These are phyloP conservation scores for Conticribra weissflogii DNA, from an alignment of 108 stramenopile genomes.

Conservation along the genomic window DNA sequence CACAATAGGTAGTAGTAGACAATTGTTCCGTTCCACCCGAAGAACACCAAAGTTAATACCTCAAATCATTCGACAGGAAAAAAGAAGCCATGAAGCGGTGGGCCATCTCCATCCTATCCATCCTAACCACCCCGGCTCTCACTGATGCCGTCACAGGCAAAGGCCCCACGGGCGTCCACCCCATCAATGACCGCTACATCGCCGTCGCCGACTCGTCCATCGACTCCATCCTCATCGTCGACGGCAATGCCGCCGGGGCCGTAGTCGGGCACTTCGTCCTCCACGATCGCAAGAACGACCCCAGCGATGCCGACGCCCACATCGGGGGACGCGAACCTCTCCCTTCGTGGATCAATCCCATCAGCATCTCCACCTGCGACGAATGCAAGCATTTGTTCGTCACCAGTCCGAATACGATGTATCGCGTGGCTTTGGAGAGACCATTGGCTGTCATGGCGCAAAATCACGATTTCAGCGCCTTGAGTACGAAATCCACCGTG, in stretches of 20 bases:
- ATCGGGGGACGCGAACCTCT: conserved; percentile 1
- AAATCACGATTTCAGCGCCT: conserved; percentile 28
- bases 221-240: conserved; percentile 47
- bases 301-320: conserved; percentile 20
- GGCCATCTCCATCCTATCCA: conserved; percentile 25
- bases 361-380: conserved; percentile 36
- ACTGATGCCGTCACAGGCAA: conserved; percentile 17
- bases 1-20: too few species aligned
- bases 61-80: too few species aligned
- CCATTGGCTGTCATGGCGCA: conserved; percentile 39
- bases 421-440: conserved; percentile 23
- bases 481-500: conserved; percentile 26
- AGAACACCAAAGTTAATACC: too few species aligned
- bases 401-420: conserved; percentile 18
- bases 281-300: conserved; percentile 24
- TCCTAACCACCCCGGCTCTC: conserved; percentile 7
- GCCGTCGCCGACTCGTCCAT: conserved; percentile 48
- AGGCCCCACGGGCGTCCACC: conserved; percentile 39
- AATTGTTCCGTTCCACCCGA: too few species aligned
- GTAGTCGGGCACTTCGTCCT: conserved; percentile 46
- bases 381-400: conserved; percentile 37
- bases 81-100: neutral
- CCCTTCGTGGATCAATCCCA: conserved; percentile 32
- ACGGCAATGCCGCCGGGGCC: conserved; percentile 36
- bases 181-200: conserved; percentile 42